Evolutionary conservation across 805 yeast species (phyloP), one percentile per base, ranked within the genome.

Genomic region (Pichia scutulata): DNA sequence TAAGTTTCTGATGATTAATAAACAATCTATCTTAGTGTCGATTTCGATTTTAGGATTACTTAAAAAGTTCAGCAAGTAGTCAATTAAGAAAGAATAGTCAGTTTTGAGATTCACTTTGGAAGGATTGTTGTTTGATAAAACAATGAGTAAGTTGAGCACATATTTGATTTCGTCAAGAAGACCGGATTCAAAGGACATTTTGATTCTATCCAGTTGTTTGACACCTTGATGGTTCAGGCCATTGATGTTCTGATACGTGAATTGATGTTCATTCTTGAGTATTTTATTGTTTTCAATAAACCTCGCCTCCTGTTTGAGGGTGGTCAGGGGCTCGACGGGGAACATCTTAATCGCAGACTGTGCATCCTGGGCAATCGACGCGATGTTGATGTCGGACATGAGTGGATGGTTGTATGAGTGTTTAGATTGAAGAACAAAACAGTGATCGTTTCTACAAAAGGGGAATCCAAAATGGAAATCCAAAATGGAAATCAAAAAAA

Each of bases 1-100:
- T 43, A 87, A 69, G 65, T 93, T 93, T 61, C 98, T 75, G 50
- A 93, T 70, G 19, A 86, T 78, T 41, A 93, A 71, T 58, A 83
- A 73, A 8, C 84, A 74, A 60, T 77, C 80, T 21, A 69, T 56
- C 14, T 66, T 56, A 30, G 61, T 61, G 43, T 65, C 63, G 21
- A 66, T 41, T 43, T 63, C 66, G 1, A 50, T 45, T 37, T 60
- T 57, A 8, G 50, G 51, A 7, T 62, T 53, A 24, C 53, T 52
- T 13, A 66, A 48, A 36, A 54, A 57, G 13, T 47, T 46, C 0
- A 65, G 51, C 16, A 66, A 46, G 39, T 63, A 63, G 24, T 67
- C 66, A 23, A 78, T 73, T 30, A 79, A 60, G 52, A 65, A 72
- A 4, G 72, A 66, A 51, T 68, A 65, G 16, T 67, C 66, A 4